Conservation (phyloP, 345 rosid genomes). For the Odontarrhena argentea region DNA sequence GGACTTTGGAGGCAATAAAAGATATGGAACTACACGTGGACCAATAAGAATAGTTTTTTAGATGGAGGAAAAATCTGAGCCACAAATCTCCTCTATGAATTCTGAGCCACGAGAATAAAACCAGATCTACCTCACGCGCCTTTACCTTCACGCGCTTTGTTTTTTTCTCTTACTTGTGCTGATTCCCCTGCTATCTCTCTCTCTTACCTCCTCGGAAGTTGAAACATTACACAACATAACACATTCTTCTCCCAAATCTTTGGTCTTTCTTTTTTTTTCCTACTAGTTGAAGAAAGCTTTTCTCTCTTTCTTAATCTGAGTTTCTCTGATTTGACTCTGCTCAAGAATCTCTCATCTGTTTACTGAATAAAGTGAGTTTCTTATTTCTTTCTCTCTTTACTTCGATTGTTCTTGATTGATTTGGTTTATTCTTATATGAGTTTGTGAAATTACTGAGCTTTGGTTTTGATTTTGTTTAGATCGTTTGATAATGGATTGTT, state of each 20-base stretch:
- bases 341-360: slow-evolving; percentile 14
- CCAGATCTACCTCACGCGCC: slow-evolving; percentile 40
- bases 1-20: slow-evolving; percentile 29
- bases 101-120: slow-evolving; percentile 40
- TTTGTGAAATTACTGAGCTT: slow-evolving; percentile 30
- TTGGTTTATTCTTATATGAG: background rate
- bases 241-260: slow-evolving; percentile 19
- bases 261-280: slow-evolving; percentile 22
- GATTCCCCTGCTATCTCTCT: slow-evolving; percentile 9
- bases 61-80: slow-evolving; percentile 41
- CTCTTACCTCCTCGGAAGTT: slow-evolving; percentile 33
- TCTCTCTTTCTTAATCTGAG: slow-evolving; percentile 29
- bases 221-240: slow-evolving; percentile 34
- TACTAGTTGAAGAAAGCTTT: slow-evolving; percentile 23
- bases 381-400: background rate
- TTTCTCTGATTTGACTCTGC: slow-evolving; percentile 18
- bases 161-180: slow-evolving; percentile 26
- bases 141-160: slow-evolving; percentile 22
- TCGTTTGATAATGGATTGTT: slow-evolving; percentile 41
- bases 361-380: slow-evolving; percentile 30
- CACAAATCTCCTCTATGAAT: slow-evolving; percentile 41
- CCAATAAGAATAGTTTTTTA: slow-evolving; percentile 30
- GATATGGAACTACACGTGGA: slow-evolving; percentile 30
- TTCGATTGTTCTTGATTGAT: background rate
- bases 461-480: slow-evolving; percentile 5